Base-by-base conservation (phyloP, 2,329 filamentous ascomycete species). In the Bipolaris cookei region DNA sequence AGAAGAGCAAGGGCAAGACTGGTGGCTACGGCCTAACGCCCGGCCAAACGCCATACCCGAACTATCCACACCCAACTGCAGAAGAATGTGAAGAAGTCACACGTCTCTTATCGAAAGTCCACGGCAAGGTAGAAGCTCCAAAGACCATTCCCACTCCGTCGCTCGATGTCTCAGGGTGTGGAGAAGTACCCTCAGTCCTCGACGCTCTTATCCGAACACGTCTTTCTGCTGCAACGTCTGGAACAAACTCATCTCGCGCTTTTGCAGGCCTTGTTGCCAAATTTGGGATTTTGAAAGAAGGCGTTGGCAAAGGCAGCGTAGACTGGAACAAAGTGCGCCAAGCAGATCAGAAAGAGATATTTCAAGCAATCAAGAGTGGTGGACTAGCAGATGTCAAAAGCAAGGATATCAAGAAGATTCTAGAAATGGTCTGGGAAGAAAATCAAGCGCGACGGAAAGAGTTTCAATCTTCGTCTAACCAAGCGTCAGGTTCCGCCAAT, bases 361-460 rank as follows among this genome's bases (percentile, higher is more conserved):
- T 84, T 43, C 78, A 88, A 48, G 85, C 89, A 0, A 92, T 95
- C 68, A 87, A 86, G 64, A 77, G 79, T 6, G 90, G 90, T 8
- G 92, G 92, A 0, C 79, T 93, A 2, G 88, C 86, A 2, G 83
- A 84, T n/a, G 81, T 82, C 14, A 95, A 93, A 75, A 88, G 86
- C 57, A 87, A 83, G 50, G 82, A 88, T 63, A 91, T 96, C 68
- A 92, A 93, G 72, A 76, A 78, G 14, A 91, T 91, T 34, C 80
- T 96, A 7, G 84, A 91, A 49, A 86, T 87, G 75, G 88, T 92
- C 0, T 86, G 89, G 68, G 79, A 86, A 42, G 87, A 91, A 64
- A 91, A 91, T 35, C 80, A 84, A 64, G 76, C 78, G n/a, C 82
- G 85, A 10, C 81, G 80, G 18, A 76, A 83, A 18, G 81, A 80